phyloP scores from a whole-genome alignment of 345 rosid genomes.

The Reutealis trisperma region DNA sequence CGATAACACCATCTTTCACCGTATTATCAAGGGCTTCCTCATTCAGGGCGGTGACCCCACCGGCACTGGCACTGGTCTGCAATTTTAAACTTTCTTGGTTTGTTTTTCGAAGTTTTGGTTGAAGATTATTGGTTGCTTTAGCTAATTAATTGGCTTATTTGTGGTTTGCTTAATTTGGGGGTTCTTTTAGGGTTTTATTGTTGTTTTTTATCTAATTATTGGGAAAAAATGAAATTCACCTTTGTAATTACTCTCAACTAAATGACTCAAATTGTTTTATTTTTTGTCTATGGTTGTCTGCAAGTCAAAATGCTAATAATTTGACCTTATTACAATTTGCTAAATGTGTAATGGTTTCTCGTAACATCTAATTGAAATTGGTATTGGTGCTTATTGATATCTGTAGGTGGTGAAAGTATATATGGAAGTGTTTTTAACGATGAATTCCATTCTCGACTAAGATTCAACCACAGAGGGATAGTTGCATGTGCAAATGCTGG shows the following conservation, averaged over 20 bases:
- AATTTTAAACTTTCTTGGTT: not conserved
- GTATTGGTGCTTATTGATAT: not conserved
- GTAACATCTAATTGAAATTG: not conserved
- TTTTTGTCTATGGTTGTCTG: not conserved
- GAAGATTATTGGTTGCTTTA: not conserved
- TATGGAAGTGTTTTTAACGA: constrained; percentile 71
- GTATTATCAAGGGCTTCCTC: constrained; percentile 73
- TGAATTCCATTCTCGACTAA: constrained; percentile 82
- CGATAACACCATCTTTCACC: constrained; percentile 85
- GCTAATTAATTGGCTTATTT: not conserved
- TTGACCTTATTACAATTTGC: not conserved
- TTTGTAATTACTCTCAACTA: no score
- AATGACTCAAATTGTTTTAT: not conserved
- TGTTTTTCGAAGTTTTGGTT: not conserved
- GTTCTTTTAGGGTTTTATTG: not conserved
- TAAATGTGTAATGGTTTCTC: not conserved
- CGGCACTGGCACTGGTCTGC: constrained; percentile 77
- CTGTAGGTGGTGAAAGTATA: constrained; percentile 80
- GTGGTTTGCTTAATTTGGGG: not conserved
- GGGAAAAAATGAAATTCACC: no score
- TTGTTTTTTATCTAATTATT: not conserved
- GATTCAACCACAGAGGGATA: constrained; percentile 88
- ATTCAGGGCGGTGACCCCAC: constrained; percentile 63
- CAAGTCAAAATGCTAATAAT: not conserved
- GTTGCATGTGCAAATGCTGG: constrained; percentile 95